Conservation (phyloP, 106 monocot species). For the Apostasia ramifera region DNA sequence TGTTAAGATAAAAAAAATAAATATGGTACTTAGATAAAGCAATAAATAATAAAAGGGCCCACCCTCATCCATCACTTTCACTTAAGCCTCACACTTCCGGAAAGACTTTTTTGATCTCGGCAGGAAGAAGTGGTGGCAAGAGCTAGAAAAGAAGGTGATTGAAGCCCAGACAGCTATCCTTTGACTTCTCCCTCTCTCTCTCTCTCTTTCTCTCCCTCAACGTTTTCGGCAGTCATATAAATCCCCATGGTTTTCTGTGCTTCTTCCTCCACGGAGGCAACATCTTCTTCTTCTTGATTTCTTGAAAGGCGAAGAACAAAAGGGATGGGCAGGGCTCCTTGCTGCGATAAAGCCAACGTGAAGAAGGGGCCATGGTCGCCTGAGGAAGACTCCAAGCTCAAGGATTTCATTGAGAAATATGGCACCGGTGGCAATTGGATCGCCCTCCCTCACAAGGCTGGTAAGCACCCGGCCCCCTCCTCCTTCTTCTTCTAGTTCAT, state of each 20-base stretch:
- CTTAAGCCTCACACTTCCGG: slow-evolving; percentile 9
- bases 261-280: background rate
- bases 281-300: background rate
- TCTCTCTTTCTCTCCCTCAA: background rate
- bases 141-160: background rate
- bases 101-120: slow-evolving; percentile 1
- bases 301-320: background rate
- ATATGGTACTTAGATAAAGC: no score
- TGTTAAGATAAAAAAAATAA: no score
- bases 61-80: slow-evolving; percentile 2
- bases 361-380: slow-evolving; percentile 96
- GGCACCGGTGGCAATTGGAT: slow-evolving; percentile 97
- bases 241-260: slow-evolving; percentile 4
- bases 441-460: slow-evolving; percentile 92
- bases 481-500: background rate
- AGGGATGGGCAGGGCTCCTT: slow-evolving; percentile 88
- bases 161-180: slow-evolving; percentile 1
- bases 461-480: slow-evolving; percentile 13
- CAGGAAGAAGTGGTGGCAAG: no score
- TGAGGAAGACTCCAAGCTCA: slow-evolving; percentile 85
- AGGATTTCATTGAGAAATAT: slow-evolving; percentile 79
- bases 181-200: background rate
- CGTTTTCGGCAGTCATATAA: background rate
- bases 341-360: slow-evolving; percentile 89
- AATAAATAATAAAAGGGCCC: background rate